Conservation (phyloP, 2,329 filamentous ascomycete genomes). For the Xylariaceae sp. region DNA sequence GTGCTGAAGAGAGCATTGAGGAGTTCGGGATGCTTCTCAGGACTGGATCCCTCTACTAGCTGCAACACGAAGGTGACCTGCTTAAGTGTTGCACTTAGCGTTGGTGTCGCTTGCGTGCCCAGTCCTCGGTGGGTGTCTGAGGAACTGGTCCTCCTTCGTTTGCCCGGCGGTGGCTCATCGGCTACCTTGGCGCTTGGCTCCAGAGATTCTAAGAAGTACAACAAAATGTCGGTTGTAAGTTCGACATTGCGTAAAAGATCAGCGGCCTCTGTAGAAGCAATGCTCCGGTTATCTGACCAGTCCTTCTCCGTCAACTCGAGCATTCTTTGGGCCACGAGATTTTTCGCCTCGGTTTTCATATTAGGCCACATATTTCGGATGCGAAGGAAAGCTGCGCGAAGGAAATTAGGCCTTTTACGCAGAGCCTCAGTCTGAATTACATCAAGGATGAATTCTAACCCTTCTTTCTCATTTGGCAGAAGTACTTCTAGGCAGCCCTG, state of each 20-base stretch:
- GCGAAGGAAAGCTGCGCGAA: slow-evolving; percentile 60
- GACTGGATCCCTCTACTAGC: slow-evolving; percentile 73
- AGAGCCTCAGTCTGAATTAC: slow-evolving; percentile 40
- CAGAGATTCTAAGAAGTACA: slow-evolving; percentile 66
- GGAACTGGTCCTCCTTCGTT: slow-evolving; percentile 72
- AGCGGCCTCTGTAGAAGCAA: slow-evolving; percentile 54
- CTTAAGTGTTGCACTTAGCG: slow-evolving; percentile 62
- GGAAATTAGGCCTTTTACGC: slow-evolving; percentile 48
- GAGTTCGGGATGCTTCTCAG: slow-evolving; percentile 68
- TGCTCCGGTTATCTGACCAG: slow-evolving; percentile 32
- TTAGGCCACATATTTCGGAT: slow-evolving; percentile 66
- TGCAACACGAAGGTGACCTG: slow-evolving; percentile 84
- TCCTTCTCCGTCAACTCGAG: slow-evolving; percentile 53
- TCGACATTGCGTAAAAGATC: slow-evolving; percentile 68
- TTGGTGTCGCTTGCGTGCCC: slow-evolving; percentile 56
- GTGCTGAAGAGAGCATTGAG: slow-evolving; percentile 75
- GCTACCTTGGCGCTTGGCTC: slow-evolving; percentile 68
- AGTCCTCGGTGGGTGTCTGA: slow-evolving; percentile 58
- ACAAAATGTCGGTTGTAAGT: slow-evolving; percentile 67
- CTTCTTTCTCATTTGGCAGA: slow-evolving; percentile 47
- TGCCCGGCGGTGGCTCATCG: slow-evolving; percentile 65
- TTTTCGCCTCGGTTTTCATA: slow-evolving; percentile 59
- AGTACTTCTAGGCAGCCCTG: slow-evolving; percentile 46
- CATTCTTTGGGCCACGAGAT: slow-evolving; percentile 55
- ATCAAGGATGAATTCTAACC: slow-evolving; percentile 47